A percentile compares a stretch with the other conserved stretches of the same genome.
phyloP scores from a whole-genome alignment of 225 moss, liverwort and hornwort genomes.

The Anthoceros angustus region DNA sequence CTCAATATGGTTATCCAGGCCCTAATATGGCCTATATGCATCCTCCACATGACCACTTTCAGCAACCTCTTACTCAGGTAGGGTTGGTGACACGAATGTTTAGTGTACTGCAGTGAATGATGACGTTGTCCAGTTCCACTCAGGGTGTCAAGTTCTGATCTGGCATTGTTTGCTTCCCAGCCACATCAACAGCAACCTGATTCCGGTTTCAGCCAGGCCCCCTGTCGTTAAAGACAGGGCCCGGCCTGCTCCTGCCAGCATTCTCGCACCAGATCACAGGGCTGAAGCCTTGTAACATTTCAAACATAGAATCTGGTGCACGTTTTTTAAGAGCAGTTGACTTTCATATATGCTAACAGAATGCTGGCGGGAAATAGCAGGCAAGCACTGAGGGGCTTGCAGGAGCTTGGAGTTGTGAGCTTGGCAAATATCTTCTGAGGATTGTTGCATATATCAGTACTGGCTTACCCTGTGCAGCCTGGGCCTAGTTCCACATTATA shows the following conservation, averaged over 20 bases:
- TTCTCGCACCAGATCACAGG: constrained; percentile 10
- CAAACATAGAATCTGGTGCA: constrained; percentile 23
- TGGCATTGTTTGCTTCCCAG: constrained; percentile 14
- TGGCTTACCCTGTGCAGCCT: neutral
- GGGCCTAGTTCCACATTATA: neutral
- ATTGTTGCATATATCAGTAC: neutral
- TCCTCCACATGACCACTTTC: constrained; percentile 62
- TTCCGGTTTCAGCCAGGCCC: constrained; percentile 74
- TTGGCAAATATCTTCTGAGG: constrained; percentile 8
- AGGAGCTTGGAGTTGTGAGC: neutral
- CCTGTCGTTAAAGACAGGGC: constrained; percentile 89
- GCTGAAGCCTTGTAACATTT: constrained; percentile 16
- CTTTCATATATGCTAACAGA: constrained; percentile 12
- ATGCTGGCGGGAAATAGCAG: constrained; percentile 70
- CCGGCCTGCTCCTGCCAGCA: constrained; percentile 83
- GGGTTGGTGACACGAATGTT: constrained; percentile 4
- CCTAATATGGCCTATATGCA: constrained; percentile 77
- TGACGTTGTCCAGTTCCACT: neutral
- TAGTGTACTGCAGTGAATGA: neutral
- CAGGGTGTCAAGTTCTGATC: neutral
- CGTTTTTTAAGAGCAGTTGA: constrained; percentile 3
- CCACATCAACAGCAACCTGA: constrained; percentile 89
- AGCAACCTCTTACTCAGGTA: constrained; percentile 78
- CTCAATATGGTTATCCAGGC: constrained; percentile 73
- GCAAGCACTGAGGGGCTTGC: constrained; percentile 42